Conservation (phyloP, 2,329 filamentous ascomycete species). For the Ramichloridium luteum region DNA sequence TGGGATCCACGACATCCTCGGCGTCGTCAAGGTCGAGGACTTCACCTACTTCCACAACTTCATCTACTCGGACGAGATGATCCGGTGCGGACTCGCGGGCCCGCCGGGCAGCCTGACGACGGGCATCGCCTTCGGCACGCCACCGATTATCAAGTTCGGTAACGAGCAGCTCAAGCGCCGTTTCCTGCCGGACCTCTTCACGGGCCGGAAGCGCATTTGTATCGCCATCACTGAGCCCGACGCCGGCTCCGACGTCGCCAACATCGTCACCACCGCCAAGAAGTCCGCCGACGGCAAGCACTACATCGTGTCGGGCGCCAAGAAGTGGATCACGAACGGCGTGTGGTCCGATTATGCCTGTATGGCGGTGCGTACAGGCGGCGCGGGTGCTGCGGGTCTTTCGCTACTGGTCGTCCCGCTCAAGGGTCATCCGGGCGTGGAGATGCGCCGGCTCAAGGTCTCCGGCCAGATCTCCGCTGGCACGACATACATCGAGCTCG, state of each 20-base stretch:
- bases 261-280: slow-evolving; percentile 55
- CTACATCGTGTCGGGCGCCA: slow-evolving; percentile 61
- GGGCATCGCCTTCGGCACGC: slow-evolving; percentile 60
- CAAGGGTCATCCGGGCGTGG: slow-evolving; percentile 54
- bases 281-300: slow-evolving; percentile 51
- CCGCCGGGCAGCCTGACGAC: slow-evolving; percentile 55
- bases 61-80: slow-evolving; percentile 62
- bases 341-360: slow-evolving; percentile 56
- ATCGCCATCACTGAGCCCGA: slow-evolving; percentile 71
- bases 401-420: slow-evolving; percentile 59
- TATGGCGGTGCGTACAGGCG: slow-evolving; percentile 64
- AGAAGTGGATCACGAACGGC: slow-evolving; percentile 71
- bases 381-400: slow-evolving; percentile 49
- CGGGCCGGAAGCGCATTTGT: slow-evolving; percentile 53
- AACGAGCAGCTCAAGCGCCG: slow-evolving; percentile 48
- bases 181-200: slow-evolving; percentile 56
- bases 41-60: slow-evolving; percentile 60
- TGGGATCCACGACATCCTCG: slow-evolving; percentile 54
- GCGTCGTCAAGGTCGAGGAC: slow-evolving; percentile 56
- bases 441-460: slow-evolving; percentile 55
- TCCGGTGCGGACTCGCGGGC: slow-evolving; percentile 51
- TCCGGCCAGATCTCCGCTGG: slow-evolving; percentile 52
- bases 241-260: slow-evolving; percentile 62
- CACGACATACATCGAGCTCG: slow-evolving; percentile 64
- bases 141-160: slow-evolving; percentile 59